Percentiles rank a stretch among this genome's conserved stretches.
These are phyloP conservation scores for Pythium volutum DNA, from an alignment of 352 stramenopile species.

Conservation along the genomic window DNA sequence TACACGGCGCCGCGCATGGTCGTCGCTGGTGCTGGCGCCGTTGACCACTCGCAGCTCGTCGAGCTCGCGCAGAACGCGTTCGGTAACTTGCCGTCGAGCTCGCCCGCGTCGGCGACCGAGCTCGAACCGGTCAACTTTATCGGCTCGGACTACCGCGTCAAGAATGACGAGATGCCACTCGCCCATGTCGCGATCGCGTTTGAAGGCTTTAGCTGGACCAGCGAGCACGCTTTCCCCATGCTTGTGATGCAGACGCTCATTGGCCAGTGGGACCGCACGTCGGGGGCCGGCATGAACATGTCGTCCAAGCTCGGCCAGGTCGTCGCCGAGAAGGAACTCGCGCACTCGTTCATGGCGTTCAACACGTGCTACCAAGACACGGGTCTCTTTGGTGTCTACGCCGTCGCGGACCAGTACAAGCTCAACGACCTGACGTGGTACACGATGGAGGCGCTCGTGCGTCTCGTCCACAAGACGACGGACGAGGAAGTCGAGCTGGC, in stretches of 20 bases:
- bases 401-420: slow-evolving; percentile 93
- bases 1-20: slow-evolving; percentile 99
- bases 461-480: slow-evolving; percentile 94
- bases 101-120: slow-evolving; percentile 52
- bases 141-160: slow-evolving; percentile 90
- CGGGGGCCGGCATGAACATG: slow-evolving; percentile 93
- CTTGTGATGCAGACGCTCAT: slow-evolving; percentile 97
- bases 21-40: slow-evolving; percentile 95
- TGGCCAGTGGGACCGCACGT: slow-evolving; percentile 91
- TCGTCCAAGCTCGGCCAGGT: slow-evolving; percentile 96
- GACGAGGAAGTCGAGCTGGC: slow-evolving; percentile 97
- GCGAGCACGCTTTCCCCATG: slow-evolving; percentile 97
- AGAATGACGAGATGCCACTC: slow-evolving; percentile 83
- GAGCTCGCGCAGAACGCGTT: slow-evolving; percentile 97
- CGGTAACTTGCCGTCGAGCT: slow-evolving; percentile 87
- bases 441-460: slow-evolving; percentile 94
- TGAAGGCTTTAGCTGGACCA: slow-evolving; percentile 98
- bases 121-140: slow-evolving; percentile 84
- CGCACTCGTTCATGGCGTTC: slow-evolving; percentile 98
- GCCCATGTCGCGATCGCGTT: slow-evolving; percentile 98
- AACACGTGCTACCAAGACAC: slow-evolving; percentile 99
- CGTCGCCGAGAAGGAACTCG: slow-evolving; percentile 94
- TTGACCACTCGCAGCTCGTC: slow-evolving; percentile 98
- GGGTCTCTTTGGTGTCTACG: slow-evolving; percentile 98
- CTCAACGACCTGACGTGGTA: slow-evolving; percentile 94